These are phyloP conservation scores for Lasiodiplodia sp. DNA, from an alignment of 2,329 filamentous ascomycete genomes.

Conservation along the genomic window DNA sequence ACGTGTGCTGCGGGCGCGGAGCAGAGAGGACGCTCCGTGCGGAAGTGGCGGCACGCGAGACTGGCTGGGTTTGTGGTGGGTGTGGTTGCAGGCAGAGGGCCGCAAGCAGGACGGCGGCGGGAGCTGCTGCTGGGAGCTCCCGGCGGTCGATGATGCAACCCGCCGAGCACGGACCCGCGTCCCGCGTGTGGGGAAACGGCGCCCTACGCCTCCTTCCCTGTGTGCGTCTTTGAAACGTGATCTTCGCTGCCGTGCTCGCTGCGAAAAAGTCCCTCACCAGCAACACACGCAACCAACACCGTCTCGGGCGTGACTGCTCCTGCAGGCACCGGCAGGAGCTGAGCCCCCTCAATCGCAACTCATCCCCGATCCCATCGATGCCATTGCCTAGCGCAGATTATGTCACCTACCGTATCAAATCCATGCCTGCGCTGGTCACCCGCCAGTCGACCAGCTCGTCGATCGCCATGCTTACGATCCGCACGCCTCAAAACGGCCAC, in stretches of 20 bases:
- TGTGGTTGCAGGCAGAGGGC: neutral
- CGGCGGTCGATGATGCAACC: constrained; percentile 20
- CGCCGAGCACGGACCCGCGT: constrained; percentile 1
- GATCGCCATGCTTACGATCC: constrained; percentile 14
- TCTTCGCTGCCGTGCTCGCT: constrained; percentile 13
- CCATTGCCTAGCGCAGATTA: no score
- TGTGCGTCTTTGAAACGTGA: constrained; percentile 12
- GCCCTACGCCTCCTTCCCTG: neutral
- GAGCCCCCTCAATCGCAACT: neutral
- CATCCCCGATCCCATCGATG: no score
- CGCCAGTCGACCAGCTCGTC: neutral
- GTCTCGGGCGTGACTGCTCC: neutral
- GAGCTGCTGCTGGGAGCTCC: constrained; percentile 1
- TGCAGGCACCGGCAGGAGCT: constrained; percentile 7
- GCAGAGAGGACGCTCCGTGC: no score
- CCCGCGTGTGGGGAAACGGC: constrained; percentile 23
- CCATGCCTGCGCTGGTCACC: neutral
- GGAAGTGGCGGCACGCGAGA: neutral
- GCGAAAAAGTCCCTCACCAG: neutral
- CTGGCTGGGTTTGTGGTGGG: neutral
- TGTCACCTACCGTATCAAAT: neutral
- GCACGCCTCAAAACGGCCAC: neutral
- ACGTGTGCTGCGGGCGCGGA: neutral
- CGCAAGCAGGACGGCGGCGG: neutral
- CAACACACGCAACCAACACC: neutral